Conservation (phyloP, 129 eudicot species). For the Escallonia rubra region DNA sequence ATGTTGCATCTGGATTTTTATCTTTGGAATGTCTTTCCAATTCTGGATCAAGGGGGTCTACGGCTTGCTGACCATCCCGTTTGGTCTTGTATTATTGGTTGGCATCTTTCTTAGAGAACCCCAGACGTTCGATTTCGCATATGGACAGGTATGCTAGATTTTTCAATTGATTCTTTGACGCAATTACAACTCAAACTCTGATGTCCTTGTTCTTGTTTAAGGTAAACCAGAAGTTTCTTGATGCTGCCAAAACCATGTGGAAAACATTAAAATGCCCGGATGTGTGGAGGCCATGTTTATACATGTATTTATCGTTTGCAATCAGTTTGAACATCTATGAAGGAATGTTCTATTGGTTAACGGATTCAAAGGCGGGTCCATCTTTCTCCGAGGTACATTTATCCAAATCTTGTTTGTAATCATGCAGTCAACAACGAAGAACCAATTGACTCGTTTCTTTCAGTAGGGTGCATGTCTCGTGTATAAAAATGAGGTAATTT, state of each 20-base stretch:
- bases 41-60: constrained; percentile 64
- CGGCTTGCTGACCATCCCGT: constrained; percentile 76
- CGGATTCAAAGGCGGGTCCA: constrained; percentile 80
- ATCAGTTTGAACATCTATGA: constrained; percentile 71
- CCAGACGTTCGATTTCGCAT: constrained; percentile 49
- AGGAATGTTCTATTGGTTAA: constrained; percentile 91
- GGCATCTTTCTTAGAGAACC: constrained; percentile 82
- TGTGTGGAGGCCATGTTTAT: constrained; percentile 96
- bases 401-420: neutral
- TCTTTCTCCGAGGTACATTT: constrained; percentile 71
- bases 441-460: neutral
- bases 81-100: constrained; percentile 58
- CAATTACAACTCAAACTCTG: neutral
- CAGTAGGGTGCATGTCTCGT: too few species aligned
- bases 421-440: constrained; percentile 6
- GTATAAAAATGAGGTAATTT: too few species aligned
- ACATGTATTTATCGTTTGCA: constrained; percentile 83
- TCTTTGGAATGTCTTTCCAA: neutral
- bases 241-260: constrained; percentile 84
- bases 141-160: constrained; percentile 52
- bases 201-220: constrained; percentile 14
- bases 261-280: constrained; percentile 59
- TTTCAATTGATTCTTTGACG: neutral
- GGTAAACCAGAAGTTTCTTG: constrained; percentile 56
- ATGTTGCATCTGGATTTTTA: neutral